Conservation (phyloP, 2,329 filamentous ascomycete genomes). For the Fusarium begoniae region DNA sequence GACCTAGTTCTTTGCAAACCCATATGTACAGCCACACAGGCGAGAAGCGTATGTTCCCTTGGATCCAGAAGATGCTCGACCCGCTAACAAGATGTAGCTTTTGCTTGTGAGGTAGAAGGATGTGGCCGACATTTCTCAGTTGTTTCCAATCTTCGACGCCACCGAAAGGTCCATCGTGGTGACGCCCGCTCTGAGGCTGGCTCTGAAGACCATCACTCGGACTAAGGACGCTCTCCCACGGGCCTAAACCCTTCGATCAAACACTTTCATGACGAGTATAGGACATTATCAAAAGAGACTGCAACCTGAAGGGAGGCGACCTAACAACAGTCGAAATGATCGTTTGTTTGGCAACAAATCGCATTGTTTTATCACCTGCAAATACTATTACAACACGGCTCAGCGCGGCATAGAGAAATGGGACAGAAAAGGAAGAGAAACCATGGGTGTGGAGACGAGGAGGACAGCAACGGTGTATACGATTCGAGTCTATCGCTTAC, state of each 20-base stretch:
- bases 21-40: conserved; percentile 99
- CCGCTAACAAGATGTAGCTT: conserved; percentile 66
- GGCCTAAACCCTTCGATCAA: background rate
- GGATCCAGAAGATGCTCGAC: background rate
- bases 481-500: conserved; percentile 44
- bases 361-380: conserved; percentile 35
- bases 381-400: conserved; percentile 40
- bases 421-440: conserved; percentile 38
- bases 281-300: background rate
- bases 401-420: conserved; percentile 44
- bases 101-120: conserved; percentile 91
- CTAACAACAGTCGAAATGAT: conserved; percentile 4
- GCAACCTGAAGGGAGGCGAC: conserved; percentile 8
- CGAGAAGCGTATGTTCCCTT: conserved; percentile 84
- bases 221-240: conserved; percentile 49
- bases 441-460: conserved; percentile 22
- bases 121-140: conserved; percentile 97
- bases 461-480: conserved; percentile 41
- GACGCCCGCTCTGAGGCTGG: conserved; percentile 71
- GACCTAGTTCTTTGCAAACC: conserved; percentile 92
- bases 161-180: conserved; percentile 91
- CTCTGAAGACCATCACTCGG: conserved; percentile 70
- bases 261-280: conserved; percentile 10
- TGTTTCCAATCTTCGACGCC: conserved; percentile 91
- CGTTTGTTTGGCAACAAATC: conserved; percentile 27